Evolutionary conservation across 2,329 filamentous ascomycete species (phyloP), one percentile per base, ranked within the genome.

Genomic region (Paraphoma chrysanthemicola): DNA sequence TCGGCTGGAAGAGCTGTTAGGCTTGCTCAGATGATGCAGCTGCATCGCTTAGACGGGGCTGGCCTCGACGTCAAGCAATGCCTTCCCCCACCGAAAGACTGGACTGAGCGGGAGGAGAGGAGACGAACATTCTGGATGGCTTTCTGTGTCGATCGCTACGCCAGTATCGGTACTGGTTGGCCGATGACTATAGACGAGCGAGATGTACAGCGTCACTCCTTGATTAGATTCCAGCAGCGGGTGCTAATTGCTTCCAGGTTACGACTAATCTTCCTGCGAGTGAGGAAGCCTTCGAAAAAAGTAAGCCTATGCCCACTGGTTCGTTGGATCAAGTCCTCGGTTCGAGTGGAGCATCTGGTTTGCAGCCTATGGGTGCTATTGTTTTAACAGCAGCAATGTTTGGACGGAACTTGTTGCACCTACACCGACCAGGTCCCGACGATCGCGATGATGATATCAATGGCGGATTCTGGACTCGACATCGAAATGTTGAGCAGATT

Each of bases 161-260:
- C 93, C 6, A 97, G 93, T 69, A 95, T 97, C 54, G 95, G 95
- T 33, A 98, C 95, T 2, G 95, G 95, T 6, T 98, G 95, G 95
- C 95, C 95, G 0, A 94, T 98, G 91, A 88, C 86, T 0, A 86
- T 98, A 52, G 94, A 98, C 63, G 95, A 99, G 78, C 86, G 85
- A 72, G 95, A 99, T 74, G 85, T 88, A 68, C 77, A 83, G 44
- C 39, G n/a, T 14, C 8, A n/a, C 8, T 7, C 47, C 10, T 2
- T 46, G n/a, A 12, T 29, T 10, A 8, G 2, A 3, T 9, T 30
- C 12, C 10, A 12, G 41, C 10, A 12, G 41, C 8, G n/a, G 42
- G 60, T 71, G 41, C 71, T 54, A 18, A 7, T 17, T 9, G 33
- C 33, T 7, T 9, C 3, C 56, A 87, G 80, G 91, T 98, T 64